These are phyloP conservation scores for Phytophthora ohioensis DNA, from an alignment of 352 stramenopile genomes.

Conservation along the genomic window DNA sequence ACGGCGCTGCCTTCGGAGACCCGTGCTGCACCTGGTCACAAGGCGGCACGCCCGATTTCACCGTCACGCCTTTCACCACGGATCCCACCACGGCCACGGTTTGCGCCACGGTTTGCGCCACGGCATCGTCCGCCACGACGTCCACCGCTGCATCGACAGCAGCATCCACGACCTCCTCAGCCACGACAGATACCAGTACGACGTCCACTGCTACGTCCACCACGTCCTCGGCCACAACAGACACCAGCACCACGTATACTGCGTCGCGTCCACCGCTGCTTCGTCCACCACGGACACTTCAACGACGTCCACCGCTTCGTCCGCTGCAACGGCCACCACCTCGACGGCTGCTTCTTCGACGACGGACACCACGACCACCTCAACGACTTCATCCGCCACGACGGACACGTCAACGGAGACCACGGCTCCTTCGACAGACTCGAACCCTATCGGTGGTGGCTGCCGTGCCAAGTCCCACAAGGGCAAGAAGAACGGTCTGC, in stretches of 20 bases:
- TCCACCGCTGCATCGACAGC: background rate
- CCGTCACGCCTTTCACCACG: conserved; percentile 37
- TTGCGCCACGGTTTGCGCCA: conserved; percentile 19
- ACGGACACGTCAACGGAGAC: conserved; percentile 5
- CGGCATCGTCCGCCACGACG: conserved; percentile 1
- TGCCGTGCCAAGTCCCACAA: conserved; percentile 21
- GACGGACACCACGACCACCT: background rate
- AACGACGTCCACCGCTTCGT: background rate
- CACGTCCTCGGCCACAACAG: background rate
- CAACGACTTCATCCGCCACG: conserved; percentile 2
- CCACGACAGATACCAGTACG: background rate
- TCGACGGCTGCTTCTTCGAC: background rate
- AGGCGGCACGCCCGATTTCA: conserved; percentile 43
- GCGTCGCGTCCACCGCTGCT: conserved; percentile 4
- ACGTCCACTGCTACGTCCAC: conserved; percentile 3
- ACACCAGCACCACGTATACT: background rate
- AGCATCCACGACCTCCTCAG: background rate
- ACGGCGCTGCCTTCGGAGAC: conserved; percentile 17
- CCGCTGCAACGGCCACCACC: background rate
- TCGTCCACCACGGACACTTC: conserved; percentile 8
- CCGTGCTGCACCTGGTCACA: conserved; percentile 46
- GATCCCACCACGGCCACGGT: conserved; percentile 1
- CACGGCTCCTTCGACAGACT: conserved; percentile 19
- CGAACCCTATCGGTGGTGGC: conserved; percentile 14
- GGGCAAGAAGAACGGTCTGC: background rate